phyloP scores from a whole-genome alignment of 306 rosid genomes.

The Castanopsis chinensis region DNA sequence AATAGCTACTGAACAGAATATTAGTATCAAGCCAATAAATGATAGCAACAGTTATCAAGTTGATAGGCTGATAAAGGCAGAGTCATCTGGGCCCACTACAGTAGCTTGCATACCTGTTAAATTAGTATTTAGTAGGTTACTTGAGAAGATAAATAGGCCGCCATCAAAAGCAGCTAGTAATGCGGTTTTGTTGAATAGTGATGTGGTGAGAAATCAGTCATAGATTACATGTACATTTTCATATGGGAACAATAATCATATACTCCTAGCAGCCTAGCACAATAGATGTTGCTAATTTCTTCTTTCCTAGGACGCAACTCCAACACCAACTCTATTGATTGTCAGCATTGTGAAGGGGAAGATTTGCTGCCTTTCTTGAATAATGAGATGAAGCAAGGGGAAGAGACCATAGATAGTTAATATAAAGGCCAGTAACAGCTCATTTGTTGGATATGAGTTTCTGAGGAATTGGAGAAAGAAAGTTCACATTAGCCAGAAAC shows the following conservation, averaged over 20 bases:
- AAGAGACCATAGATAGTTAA: neutral
- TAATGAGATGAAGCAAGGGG: conserved; percentile 5
- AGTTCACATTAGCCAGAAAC: neutral
- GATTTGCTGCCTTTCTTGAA: neutral
- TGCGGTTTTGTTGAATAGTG: conserved; percentile 56
- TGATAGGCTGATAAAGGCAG: conserved; percentile 71
- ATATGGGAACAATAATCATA: conserved; percentile 52
- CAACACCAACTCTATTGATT: conserved; percentile 21
- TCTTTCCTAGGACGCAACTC: conserved; percentile 26
- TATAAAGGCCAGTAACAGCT: neutral
- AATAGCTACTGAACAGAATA: conserved; percentile 57
- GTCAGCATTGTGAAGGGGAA: conserved; percentile 22
- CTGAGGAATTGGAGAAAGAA: neutral
- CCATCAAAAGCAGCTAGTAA: conserved; percentile 64
- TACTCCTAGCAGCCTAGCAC: conserved; percentile 38
- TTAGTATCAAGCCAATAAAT: conserved; percentile 50
- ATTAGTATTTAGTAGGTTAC: conserved; percentile 92
- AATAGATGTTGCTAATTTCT: conserved; percentile 31
- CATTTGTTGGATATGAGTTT: neutral
- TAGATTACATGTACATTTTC: conserved; percentile 80
- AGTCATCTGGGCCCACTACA: conserved; percentile 64
- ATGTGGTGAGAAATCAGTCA: conserved; percentile 54
- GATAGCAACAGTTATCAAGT: conserved; percentile 47
- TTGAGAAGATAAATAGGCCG: conserved; percentile 98
- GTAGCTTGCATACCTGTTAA: conserved; percentile 99